Conservation (phyloP, 1,139 yeast species). For the Suhomyces bolitotheri region DNA sequence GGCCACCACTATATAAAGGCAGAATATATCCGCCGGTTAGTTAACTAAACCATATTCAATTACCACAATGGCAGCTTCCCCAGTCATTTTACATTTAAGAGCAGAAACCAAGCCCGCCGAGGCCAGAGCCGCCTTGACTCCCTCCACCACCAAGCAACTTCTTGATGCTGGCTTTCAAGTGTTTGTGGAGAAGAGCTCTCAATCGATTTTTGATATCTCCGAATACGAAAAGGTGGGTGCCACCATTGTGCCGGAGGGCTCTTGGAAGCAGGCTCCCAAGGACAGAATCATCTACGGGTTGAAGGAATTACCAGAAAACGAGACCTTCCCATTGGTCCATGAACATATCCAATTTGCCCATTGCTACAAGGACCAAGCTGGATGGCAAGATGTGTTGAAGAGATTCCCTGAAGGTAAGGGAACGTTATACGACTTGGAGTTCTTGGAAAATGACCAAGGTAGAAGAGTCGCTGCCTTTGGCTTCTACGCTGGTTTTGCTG, state of each 20-base stretch:
- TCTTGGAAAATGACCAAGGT: conserved; percentile 89
- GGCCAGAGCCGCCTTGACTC: conserved; percentile 96
- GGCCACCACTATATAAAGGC: conserved; percentile 1
- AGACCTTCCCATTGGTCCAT: conserved; percentile 86
- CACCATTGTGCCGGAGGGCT: conserved; percentile 83
- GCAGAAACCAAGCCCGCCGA: conserved; percentile 97
- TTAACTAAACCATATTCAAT: conserved; percentile 1
- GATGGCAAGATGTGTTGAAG: conserved; percentile 88
- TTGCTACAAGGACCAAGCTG: conserved; percentile 95
- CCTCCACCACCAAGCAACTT: conserved; percentile 80
- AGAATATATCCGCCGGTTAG: not conserved
- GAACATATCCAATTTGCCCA: conserved; percentile 98
- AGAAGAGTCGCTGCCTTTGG: conserved; percentile 99
- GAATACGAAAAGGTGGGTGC: conserved; percentile 87
- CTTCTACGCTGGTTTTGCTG: conserved; percentile 97
- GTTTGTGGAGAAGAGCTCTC: conserved; percentile 82
- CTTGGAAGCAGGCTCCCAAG: conserved; percentile 88
- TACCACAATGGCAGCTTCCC: conserved; percentile 13
- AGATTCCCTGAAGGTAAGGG: conserved; percentile 94
- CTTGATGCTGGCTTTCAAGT: conserved; percentile 86
- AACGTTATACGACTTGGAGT: conserved; percentile 86
- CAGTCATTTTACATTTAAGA: conserved; percentile 74
- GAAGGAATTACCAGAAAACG: conserved; percentile 91
- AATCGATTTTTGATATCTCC: conserved; percentile 70
- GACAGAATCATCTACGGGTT: conserved; percentile 90